A percentile compares a stretch with the other conserved stretches of the same genome.
These are phyloP conservation scores for Neonectria magnoliae DNA, from an alignment of 2,329 filamentous ascomycete species.

Conservation along the genomic window DNA sequence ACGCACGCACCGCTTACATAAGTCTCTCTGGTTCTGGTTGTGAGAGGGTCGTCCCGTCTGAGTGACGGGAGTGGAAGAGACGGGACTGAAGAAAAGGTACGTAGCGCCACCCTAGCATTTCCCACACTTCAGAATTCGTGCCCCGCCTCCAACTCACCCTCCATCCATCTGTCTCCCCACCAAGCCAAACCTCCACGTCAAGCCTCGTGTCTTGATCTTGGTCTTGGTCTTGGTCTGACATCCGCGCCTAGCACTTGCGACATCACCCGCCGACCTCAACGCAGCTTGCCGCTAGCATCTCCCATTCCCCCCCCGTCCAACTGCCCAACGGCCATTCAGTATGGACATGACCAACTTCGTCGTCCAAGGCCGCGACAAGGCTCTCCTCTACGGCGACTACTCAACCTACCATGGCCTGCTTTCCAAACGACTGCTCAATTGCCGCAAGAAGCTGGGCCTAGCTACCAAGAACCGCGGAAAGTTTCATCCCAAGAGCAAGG, in stretches of 20 bases:
- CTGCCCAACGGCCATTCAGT: constrained; percentile 7
- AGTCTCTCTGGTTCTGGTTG: background rate
- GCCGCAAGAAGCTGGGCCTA: constrained; percentile 85
- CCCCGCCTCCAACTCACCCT: constrained; percentile 37
- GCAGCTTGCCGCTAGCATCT: background rate
- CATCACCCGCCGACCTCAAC: background rate
- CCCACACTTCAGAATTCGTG: constrained; percentile 28
- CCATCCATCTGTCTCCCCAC: constrained; percentile 37
- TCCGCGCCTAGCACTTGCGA: constrained; percentile 8
- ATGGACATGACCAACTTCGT: constrained; percentile 95
- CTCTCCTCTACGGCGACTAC: constrained; percentile 89
- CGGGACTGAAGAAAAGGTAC: background rate
- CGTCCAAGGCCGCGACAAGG: constrained; percentile 80
- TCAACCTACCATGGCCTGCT: constrained; percentile 83
- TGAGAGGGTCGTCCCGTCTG: background rate
- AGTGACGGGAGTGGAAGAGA: background rate
- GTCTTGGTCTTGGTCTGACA: constrained; percentile 5
- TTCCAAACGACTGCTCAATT: constrained; percentile 81
- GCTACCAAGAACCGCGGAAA: constrained; percentile 88
- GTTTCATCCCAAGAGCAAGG: constrained; percentile 74
- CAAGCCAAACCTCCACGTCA: constrained; percentile 44
- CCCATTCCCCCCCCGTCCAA: background rate
- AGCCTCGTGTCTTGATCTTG: constrained; percentile 22
- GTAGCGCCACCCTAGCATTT: constrained; percentile 13
- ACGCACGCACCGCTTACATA: background rate